phyloP scores from a whole-genome alignment of 140 eudicot genomes.

The Flaveria floridana region DNA sequence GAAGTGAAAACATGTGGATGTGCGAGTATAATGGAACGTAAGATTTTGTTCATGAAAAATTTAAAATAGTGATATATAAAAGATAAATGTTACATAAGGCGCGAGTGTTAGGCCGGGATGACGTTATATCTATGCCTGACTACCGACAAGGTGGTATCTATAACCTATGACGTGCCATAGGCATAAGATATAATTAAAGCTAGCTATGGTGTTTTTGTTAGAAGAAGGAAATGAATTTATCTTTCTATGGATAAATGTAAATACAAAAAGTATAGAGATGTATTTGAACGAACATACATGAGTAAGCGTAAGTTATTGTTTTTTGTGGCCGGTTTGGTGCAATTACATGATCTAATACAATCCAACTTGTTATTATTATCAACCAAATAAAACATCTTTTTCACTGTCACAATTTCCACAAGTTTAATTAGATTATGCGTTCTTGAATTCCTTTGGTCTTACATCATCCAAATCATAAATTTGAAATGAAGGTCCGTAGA shows the following conservation, averaged over 20 bases:
- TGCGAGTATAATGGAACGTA: too few species aligned
- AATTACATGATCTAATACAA: background rate
- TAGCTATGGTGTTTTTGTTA: too few species aligned
- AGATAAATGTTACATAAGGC: too few species aligned
- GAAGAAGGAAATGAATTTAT: background rate
- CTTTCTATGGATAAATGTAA: background rate
- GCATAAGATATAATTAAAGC: background rate
- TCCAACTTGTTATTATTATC: constrained; percentile 11
- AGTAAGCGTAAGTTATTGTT: background rate
- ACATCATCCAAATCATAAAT: background rate
- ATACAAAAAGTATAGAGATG: background rate
- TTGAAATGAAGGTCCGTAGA: background rate
- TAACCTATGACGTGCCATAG: background rate
- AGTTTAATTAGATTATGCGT: background rate
- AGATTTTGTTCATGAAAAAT: too few species aligned
- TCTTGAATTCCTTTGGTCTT: constrained; percentile 9
- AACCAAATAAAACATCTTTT: constrained; percentile 16
- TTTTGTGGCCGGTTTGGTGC: background rate
- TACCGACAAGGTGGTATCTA: too few species aligned
- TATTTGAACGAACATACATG: background rate
- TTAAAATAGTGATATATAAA: too few species aligned
- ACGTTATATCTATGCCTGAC: too few species aligned
- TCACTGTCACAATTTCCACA: constrained; percentile 15
- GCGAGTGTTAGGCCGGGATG: too few species aligned
- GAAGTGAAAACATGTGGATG: too few species aligned